phyloP scores from a whole-genome alignment of 2,329 filamentous ascomycete genomes.

The Gnomoniopsis smithogilvyi region DNA sequence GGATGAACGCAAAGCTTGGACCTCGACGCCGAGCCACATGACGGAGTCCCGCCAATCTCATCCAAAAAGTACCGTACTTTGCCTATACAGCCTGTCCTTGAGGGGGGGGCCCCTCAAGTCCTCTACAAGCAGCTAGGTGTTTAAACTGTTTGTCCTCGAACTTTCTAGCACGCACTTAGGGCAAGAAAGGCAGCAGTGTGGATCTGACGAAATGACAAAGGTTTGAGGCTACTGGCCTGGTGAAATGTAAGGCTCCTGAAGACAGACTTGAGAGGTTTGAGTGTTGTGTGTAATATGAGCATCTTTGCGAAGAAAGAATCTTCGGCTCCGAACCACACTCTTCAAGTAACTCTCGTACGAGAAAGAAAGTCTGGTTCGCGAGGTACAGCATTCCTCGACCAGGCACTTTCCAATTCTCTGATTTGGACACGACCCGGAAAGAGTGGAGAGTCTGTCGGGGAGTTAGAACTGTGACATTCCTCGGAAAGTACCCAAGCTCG shows the following conservation, averaged over 20 bases:
- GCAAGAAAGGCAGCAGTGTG: not conserved
- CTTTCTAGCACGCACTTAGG: not conserved
- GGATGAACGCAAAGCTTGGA: not conserved
- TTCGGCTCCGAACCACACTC: not conserved
- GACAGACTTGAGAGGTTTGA: not conserved
- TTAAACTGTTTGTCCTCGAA: not conserved
- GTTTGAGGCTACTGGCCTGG: not conserved
- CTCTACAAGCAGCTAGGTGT: not conserved
- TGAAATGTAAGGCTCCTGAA: not conserved
- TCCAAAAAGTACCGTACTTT: constrained; percentile 1
- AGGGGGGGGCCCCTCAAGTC: not conserved
- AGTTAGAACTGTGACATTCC: not conserved
- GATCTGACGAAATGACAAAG: not conserved
- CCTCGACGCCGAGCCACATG: not conserved
- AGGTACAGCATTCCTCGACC: not conserved
- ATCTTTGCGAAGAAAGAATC: not conserved
- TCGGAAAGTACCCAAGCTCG: not conserved
- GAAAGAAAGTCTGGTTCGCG: not conserved
- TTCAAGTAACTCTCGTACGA: not conserved
- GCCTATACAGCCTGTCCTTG: not conserved
- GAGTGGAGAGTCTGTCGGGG: not conserved
- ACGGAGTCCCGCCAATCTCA: not conserved
- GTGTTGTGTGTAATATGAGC: not conserved
- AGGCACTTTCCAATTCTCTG: not conserved
- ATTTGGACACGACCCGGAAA: not conserved